Evolutionary conservation across 2,329 filamentous ascomycete species (phyloP).

Genomic region (Ascochyta clinopodiicola): DNA sequence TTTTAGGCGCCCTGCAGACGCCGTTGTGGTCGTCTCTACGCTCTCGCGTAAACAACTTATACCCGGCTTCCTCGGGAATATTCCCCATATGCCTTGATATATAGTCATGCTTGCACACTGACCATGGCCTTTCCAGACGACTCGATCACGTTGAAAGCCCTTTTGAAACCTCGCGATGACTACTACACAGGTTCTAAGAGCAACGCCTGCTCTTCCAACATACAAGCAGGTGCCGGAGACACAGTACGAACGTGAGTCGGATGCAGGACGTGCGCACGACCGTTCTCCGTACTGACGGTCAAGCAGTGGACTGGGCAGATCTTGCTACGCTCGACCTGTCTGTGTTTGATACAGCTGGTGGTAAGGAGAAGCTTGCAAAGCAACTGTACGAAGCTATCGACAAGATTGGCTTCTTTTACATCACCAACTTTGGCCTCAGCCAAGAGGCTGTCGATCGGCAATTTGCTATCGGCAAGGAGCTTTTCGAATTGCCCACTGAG

Average conservation of each 20-base stretch:
- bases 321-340: slow-evolving; percentile 48
- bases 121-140: too few relatives aligned
- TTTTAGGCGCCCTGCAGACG: background rate
- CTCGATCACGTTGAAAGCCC: background rate
- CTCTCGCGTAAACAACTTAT: slow-evolving; percentile 2
- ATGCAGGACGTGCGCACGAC: background rate
- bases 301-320: slow-evolving; percentile 8
- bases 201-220: background rate
- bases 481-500: slow-evolving; percentile 20
- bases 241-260: slow-evolving; percentile 1
- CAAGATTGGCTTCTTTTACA: slow-evolving; percentile 25
- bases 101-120: background rate
- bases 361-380: slow-evolving; percentile 60
- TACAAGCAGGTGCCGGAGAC: slow-evolving; percentile 8
- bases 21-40: background rate
- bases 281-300: background rate
- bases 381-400: slow-evolving; percentile 61
- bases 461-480: slow-evolving; percentile 22
- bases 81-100: background rate
- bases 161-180: background rate
- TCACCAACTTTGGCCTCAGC: slow-evolving; percentile 24
- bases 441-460: slow-evolving; percentile 26
- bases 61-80: background rate
- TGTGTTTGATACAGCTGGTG: slow-evolving; percentile 61
- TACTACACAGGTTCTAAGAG: background rate